A percentile compares a stretch with the other conserved stretches of the same genome.
These are phyloP conservation scores for Penicillium polonicum DNA, from an alignment of 2,329 filamentous ascomycete species.

Conservation along the genomic window DNA sequence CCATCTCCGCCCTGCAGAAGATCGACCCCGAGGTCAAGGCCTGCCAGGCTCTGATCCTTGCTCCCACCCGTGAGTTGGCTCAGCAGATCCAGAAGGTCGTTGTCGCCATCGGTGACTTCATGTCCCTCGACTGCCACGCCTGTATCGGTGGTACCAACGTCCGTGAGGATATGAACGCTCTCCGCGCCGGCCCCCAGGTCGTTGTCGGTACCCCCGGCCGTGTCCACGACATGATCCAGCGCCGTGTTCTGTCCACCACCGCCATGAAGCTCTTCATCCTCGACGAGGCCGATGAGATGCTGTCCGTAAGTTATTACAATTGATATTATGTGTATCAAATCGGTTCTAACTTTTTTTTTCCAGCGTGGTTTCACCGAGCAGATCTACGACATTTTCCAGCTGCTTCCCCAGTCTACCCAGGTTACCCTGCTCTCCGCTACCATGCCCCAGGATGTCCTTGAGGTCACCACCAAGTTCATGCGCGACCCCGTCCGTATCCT, in stretches of 20 bases:
- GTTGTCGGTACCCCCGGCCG: slow-evolving; percentile 97
- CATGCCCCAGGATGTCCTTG: slow-evolving; percentile 93
- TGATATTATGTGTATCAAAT: not conserved
- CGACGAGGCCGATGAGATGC: slow-evolving; percentile 73
- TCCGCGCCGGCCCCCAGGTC: slow-evolving; percentile 96
- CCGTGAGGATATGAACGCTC: slow-evolving; percentile 94
- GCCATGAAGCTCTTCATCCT: slow-evolving; percentile 78
- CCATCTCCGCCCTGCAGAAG: slow-evolving; percentile 98
- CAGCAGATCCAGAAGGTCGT: slow-evolving; percentile 98
- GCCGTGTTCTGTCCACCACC: slow-evolving; percentile 68
- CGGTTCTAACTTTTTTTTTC: slow-evolving; percentile 4
- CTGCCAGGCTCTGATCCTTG: slow-evolving; percentile 97
- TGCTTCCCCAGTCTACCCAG: slow-evolving; percentile 92
- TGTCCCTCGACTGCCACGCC: slow-evolving; percentile 98
- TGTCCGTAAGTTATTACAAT: slow-evolving; percentile 41
- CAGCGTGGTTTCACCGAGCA: slow-evolving; percentile 97
- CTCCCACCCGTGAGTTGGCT: slow-evolving; percentile 93
- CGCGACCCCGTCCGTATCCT: slow-evolving; percentile 61
- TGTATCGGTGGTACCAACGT: slow-evolving; percentile 98
- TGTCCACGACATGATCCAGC: slow-evolving; percentile 81
- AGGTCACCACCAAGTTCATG: slow-evolving; percentile 99
- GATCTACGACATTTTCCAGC: slow-evolving; percentile 98
- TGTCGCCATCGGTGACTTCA: slow-evolving; percentile 99
- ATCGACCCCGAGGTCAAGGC: slow-evolving; percentile 92
- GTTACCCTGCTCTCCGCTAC: slow-evolving; percentile 98